Evolutionary conservation across 495 filamentous ascomycete species (phyloP).

Genomic region (Lepraria neglecta): DNA sequence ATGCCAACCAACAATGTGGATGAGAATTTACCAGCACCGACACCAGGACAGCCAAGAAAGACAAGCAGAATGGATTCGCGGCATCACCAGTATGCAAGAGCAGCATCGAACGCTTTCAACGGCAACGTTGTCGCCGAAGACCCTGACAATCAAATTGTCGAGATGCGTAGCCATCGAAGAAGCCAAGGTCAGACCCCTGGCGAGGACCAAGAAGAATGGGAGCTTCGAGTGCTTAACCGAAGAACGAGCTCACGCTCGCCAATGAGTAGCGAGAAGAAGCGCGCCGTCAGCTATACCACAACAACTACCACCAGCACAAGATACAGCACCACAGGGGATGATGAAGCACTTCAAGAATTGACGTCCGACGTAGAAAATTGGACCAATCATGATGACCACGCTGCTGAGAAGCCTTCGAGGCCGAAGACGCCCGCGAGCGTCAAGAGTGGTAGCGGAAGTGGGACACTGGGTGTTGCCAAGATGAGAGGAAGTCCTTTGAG

Average conservation of each 20-base stretch:
- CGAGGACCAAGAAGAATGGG: conserved; percentile 72
- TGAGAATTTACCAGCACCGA: conserved; percentile 87
- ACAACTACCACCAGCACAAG: conserved; percentile 56
- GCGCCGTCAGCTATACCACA: conserved; percentile 51
- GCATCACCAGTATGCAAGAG: conserved; percentile 49
- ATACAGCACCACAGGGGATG: conserved; percentile 44
- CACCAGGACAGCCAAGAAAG: conserved; percentile 93
- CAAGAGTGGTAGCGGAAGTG: conserved; percentile 57
- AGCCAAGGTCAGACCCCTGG: conserved; percentile 41
- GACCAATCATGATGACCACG: conserved; percentile 42
- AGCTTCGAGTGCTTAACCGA: conserved; percentile 25
- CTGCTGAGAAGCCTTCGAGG: conserved; percentile 44
- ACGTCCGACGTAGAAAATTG: conserved; percentile 32
- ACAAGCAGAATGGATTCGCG: conserved; percentile 57
- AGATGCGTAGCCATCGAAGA: conserved; percentile 32
- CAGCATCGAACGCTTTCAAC: conserved; percentile 34
- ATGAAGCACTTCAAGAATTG: conserved; percentile 19
- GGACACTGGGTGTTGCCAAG: conserved; percentile 64
- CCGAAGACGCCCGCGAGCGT: conserved; percentile 62
- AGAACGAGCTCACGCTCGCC: conserved; percentile 34
- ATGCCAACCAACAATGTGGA: conserved; percentile 41
- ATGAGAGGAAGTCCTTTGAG: conserved; percentile 60
- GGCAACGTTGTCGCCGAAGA: conserved; percentile 35
- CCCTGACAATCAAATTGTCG: conserved; percentile 38
- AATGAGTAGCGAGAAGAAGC: conserved; percentile 38